These are phyloP conservation scores for Ceratopteris richardii DNA, from an alignment of 75 land plant genomes.

Conservation along the genomic window DNA sequence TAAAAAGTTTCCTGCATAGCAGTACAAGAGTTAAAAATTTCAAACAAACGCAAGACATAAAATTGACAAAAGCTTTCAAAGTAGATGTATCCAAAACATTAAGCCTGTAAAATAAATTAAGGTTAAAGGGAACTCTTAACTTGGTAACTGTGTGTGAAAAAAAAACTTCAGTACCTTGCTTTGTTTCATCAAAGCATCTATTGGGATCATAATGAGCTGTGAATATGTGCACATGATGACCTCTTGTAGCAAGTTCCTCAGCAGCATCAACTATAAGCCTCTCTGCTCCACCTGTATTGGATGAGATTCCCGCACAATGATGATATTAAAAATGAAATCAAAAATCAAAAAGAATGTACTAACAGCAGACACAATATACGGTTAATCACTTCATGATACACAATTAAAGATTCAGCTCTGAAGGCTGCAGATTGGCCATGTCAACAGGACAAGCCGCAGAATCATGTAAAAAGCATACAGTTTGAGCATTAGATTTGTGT, in stretches of 20 bases:
- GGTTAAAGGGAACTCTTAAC: no score
- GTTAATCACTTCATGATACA: no score
- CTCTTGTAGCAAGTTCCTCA: slow-evolving; percentile 61
- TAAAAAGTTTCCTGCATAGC: slow-evolving; percentile 60
- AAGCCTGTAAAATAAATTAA: no score
- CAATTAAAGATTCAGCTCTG: no score
- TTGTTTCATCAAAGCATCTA: slow-evolving; percentile 93
- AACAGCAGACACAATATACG: no score
- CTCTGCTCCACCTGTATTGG: slow-evolving; percentile 81
- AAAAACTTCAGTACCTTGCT: slow-evolving; percentile 35
- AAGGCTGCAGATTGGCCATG: no score
- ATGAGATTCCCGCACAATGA: no score
- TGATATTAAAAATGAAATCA: neutral
- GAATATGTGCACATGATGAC: slow-evolving; percentile 88
- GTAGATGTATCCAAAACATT: neutral
- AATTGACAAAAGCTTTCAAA: neutral
- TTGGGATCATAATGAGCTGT: slow-evolving; percentile 85
- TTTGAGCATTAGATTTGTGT: no score
- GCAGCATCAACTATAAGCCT: slow-evolving; percentile 97
- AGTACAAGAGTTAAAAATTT: neutral
- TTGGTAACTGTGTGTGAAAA: neutral
- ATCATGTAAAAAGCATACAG: no score
- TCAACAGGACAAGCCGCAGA: no score
- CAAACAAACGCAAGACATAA: slow-evolving; percentile 3
- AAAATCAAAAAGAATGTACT: neutral